A percentile compares a stretch with the other conserved stretches of the same genome.
Conservation (phyloP, 306 rosid species). For the Cucumis hystrix region DNA sequence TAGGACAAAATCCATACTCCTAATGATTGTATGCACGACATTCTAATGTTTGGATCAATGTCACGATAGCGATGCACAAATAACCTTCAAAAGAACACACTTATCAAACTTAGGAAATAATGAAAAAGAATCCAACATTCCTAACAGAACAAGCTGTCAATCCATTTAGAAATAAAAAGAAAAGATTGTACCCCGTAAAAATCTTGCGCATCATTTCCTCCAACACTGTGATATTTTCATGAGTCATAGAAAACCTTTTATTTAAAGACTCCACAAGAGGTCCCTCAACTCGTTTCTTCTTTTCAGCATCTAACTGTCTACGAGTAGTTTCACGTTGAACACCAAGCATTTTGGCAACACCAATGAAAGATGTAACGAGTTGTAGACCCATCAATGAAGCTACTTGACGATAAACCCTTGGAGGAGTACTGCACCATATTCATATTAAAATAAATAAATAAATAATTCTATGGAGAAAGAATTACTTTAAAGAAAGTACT, state of each 20-base stretch:
- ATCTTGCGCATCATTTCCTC: slow-evolving; percentile 99
- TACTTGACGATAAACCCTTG: slow-evolving; percentile 91
- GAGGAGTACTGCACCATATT: slow-evolving; percentile 72
- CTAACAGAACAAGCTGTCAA: background rate
- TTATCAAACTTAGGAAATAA: slow-evolving; percentile 12
- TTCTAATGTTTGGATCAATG: slow-evolving; percentile 79
- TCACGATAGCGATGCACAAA: slow-evolving; percentile 98
- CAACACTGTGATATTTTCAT: slow-evolving; percentile 64
- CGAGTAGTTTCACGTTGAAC: slow-evolving; percentile 88
- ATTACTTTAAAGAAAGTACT: slow-evolving; percentile 5
- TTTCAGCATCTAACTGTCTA: slow-evolving; percentile 94
- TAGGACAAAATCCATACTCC: slow-evolving; percentile 91
- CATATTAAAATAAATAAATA: background rate
- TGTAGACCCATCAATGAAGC: slow-evolving; percentile 90
- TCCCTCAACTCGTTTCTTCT: slow-evolving; percentile 77
- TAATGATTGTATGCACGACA: slow-evolving; percentile 78
- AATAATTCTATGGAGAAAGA: background rate
- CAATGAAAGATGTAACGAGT: slow-evolving; percentile 80
- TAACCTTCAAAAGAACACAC: slow-evolving; percentile 52
- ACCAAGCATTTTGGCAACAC: slow-evolving; percentile 72
- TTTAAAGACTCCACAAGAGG: slow-evolving; percentile 84
- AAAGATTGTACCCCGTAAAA: slow-evolving; percentile 75
- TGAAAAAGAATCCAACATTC: slow-evolving; percentile 11
- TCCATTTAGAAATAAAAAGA: background rate
- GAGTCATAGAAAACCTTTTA: slow-evolving; percentile 75